Conservation (phyloP, 257 asterid species). For the Ballota nigra region DNA sequence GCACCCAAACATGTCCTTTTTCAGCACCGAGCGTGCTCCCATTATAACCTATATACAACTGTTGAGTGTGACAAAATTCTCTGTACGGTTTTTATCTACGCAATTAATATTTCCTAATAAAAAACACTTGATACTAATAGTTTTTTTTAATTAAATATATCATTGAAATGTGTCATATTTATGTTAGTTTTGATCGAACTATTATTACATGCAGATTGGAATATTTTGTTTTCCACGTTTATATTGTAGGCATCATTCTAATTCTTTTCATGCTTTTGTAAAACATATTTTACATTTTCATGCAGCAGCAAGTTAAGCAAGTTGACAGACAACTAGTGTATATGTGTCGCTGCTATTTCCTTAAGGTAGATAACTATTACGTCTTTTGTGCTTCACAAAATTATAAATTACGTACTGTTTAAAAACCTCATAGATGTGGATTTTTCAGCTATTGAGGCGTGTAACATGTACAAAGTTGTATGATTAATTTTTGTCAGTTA, state of each 20-base stretch:
- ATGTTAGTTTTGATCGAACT: no score
- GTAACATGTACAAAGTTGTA: background rate
- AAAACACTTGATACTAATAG: no score
- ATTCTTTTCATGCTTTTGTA: constrained; percentile 6
- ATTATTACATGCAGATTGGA: constrained; percentile 54
- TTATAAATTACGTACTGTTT: no score
- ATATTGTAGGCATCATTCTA: background rate
- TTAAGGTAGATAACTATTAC: constrained; percentile 59
- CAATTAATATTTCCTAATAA: no score
- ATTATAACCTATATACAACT: constrained; percentile 60
- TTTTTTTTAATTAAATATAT: no score
- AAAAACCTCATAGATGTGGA: background rate
- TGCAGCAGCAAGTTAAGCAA: constrained; percentile 88
- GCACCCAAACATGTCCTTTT: constrained; percentile 55
- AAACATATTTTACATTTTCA: constrained; percentile 19
- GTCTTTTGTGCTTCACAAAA: constrained; percentile 10
- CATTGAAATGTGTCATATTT: no score
- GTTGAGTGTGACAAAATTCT: constrained; percentile 68
- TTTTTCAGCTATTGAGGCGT: background rate
- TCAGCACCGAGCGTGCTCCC: constrained; percentile 46
- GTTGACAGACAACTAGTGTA: constrained; percentile 77
- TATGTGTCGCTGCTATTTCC: constrained; percentile 96
- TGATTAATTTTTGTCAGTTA: background rate
- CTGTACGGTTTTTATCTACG: no score
- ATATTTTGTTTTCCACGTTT: constrained; percentile 83